These are phyloP conservation scores for Ormosia emarginata DNA, from an alignment of 306 rosid genomes.

Conservation along the genomic window DNA sequence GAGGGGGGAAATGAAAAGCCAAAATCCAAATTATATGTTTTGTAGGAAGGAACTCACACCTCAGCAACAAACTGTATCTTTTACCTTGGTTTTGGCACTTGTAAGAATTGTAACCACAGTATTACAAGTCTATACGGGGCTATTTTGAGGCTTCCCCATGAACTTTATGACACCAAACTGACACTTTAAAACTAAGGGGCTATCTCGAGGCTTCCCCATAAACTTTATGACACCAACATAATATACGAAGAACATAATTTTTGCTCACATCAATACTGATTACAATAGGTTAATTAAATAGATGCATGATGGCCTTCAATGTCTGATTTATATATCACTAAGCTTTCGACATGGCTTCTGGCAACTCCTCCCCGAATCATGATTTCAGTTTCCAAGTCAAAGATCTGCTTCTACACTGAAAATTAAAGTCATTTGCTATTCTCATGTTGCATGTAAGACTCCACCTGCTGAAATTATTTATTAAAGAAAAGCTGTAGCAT, in stretches of 20 bases:
- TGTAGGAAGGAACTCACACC: constrained; percentile 6
- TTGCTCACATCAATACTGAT: constrained; percentile 29
- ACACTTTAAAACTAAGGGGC: constrained; percentile 19
- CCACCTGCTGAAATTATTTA: constrained; percentile 33
- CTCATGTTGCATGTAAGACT: constrained; percentile 17
- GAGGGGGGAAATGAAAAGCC: not conserved
- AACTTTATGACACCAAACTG: constrained; percentile 33
- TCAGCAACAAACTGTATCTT: constrained; percentile 27
- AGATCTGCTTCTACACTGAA: constrained; percentile 20
- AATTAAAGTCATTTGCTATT: constrained; percentile 1
- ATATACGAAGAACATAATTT: constrained; percentile 4
- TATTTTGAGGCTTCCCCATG: constrained; percentile 23
- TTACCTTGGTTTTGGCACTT: constrained; percentile 20
- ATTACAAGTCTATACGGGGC: constrained; percentile 30
- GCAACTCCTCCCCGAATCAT: constrained; percentile 8
- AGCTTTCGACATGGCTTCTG: constrained; percentile 23
- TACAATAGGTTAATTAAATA: constrained; percentile 33
- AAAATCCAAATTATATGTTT: not conserved
- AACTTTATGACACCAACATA: constrained; percentile 29
- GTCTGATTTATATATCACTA: constrained; percentile 20
- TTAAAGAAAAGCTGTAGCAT: not conserved
- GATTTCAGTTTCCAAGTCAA: constrained; percentile 23
- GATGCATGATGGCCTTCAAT: constrained; percentile 24
- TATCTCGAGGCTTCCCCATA: constrained; percentile 26
- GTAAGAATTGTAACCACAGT: constrained; percentile 28